Base-by-base conservation (phyloP, 2,329 filamentous ascomycete species). In the Phymatotrichopsis omnivora region DNA sequence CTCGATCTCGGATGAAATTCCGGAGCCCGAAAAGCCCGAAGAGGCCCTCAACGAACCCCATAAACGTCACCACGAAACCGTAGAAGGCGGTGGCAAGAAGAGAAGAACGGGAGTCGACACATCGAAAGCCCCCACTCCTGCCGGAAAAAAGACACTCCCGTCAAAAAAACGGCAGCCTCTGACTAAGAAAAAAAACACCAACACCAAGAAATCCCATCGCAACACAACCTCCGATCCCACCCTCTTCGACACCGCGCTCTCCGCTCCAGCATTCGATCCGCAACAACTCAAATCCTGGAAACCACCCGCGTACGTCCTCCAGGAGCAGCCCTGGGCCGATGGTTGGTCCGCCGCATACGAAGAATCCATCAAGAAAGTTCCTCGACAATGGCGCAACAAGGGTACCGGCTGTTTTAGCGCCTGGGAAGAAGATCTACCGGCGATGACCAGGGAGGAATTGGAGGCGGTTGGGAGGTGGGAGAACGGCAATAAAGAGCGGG, bases 241-340 rank as follows among this genome's bases (percentile, higher is more conserved):
- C 10, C 23, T 40, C 40, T 45, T 48, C n/a, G 24, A 44, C 14
- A 45, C 45, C 5, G 4, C 33, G 3, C 35, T 36, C 12, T 36
- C 24, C 14, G 38, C 47, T 16, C 40, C 48, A 10, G 45, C 45
- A 14, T 51, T 51, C 28, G 41, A 51, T 11, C 48, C 48, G 5
- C 12, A 39, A 17, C 45, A 51, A n/a, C 35, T 51, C 20, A 49
- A 49, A 24, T 8, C 14, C 8, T 19, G 41, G 27, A 42, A 42
- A 14, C 36, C 42, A 7, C 31, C 42, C 1, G 46, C 45, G 31
- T 40, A 29, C 2, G n/a, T 36, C 30, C 45, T 41, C 20, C 42
- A 28, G n/a, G 34, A 37, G 25, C 27, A 37, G 7, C 24, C 27
- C n/a, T 25, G 45, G 14, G 20, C 40, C 14, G 30, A 34, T 5